Conservation (phyloP, 768 basidiomycete genomes). For the Boletus subcaerulescens region DNA sequence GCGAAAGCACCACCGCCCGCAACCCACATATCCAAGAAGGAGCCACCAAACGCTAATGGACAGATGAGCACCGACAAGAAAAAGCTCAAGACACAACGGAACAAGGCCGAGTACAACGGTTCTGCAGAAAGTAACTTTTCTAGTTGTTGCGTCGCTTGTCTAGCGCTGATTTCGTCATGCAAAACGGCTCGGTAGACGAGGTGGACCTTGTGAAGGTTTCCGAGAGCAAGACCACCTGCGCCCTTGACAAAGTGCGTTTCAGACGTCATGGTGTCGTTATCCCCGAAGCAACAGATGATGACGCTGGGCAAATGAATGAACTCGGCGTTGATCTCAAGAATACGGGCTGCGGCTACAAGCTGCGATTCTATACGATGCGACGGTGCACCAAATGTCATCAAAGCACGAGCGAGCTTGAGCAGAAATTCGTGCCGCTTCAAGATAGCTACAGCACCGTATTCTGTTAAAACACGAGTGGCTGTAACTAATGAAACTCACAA, state of each 20-base stretch:
- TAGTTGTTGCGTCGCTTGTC: slow-evolving; percentile 63
- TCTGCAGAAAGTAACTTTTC: slow-evolving; percentile 59
- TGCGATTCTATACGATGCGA: slow-evolving; percentile 94
- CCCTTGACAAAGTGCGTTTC: slow-evolving; percentile 89
- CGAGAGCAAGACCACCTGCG: slow-evolving; percentile 72
- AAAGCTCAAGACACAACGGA: slow-evolving; percentile 69
- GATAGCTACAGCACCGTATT: slow-evolving; percentile 49
- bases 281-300: slow-evolving; percentile 86
- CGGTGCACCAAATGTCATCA: slow-evolving; percentile 92
- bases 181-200: slow-evolving; percentile 82
- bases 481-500: slow-evolving; percentile 41
- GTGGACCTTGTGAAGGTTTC: slow-evolving; percentile 82
- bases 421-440: slow-evolving; percentile 82
- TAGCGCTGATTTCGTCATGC: slow-evolving; percentile 89
- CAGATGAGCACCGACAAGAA: slow-evolving; percentile 74
- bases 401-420: slow-evolving; percentile 76
- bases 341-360: slow-evolving; percentile 80
- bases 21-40: slow-evolving; percentile 83
- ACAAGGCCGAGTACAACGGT: slow-evolving; percentile 59
- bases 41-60: slow-evolving; percentile 81
- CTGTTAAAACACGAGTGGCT: slow-evolving; percentile 1
- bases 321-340: slow-evolving; percentile 88
- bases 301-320: slow-evolving; percentile 83
- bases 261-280: slow-evolving; percentile 83
- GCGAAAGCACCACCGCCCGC: slow-evolving; percentile 66